phyloP scores from a whole-genome alignment of 2,329 filamentous ascomycete genomes.

The Spiromastix sp. region DNA sequence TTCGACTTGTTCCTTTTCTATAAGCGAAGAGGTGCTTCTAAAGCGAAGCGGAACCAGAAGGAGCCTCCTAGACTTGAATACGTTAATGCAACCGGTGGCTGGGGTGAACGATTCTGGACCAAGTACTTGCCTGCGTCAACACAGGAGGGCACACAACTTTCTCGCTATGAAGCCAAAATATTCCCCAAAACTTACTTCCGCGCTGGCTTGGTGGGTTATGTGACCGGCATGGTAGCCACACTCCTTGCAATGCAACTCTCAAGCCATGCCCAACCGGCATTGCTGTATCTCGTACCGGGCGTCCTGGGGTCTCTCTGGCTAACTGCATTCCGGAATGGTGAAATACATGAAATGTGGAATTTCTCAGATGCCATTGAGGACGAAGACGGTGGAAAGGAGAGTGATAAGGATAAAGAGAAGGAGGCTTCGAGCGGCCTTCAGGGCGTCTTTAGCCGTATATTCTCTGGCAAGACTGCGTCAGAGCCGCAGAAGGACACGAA shows the following conservation, averaged over 20 bases:
- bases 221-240: conserved; percentile 66
- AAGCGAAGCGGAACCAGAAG: background rate
- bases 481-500: background rate
- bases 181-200: conserved; percentile 85
- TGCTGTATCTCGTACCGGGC: conserved; percentile 84
- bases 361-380: conserved; percentile 59
- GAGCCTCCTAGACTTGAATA: conserved; percentile 26
- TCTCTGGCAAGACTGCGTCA: background rate
- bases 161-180: conserved; percentile 27
- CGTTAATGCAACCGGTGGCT: conserved; percentile 55
- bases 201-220: conserved; percentile 65
- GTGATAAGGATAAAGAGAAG: conserved; percentile 6
- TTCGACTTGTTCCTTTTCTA: conserved; percentile 87
- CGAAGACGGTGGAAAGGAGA: conserved; percentile 24
- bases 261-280: conserved; percentile 74
- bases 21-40: conserved; percentile 6
- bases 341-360: conserved; percentile 64
- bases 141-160: conserved; percentile 20
- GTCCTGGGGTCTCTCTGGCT: conserved; percentile 67
- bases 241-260: conserved; percentile 67
- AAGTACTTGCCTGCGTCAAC: conserved; percentile 19
- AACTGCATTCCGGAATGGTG: conserved; percentile 60
- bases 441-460: background rate
- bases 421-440: conserved; percentile 33
- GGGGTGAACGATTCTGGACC: conserved; percentile 80